Evolutionary conservation across 164 flowering plant species (phyloP).

Genomic region (Piper betle): DNA sequence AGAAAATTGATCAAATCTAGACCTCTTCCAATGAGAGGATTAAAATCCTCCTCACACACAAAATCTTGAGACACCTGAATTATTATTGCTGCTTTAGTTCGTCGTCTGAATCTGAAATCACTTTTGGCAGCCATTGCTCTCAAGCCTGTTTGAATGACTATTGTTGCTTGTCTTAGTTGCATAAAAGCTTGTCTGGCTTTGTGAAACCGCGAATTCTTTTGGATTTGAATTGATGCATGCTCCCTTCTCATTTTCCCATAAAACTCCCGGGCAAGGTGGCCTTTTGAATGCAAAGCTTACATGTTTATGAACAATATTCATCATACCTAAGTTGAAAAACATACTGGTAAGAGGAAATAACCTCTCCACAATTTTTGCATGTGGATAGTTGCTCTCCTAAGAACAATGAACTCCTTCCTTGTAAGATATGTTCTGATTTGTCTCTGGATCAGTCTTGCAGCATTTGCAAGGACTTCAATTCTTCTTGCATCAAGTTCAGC

Average conservation of each 20-base stretch:
- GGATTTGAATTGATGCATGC: slow-evolving; percentile 54
- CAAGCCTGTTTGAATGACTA: slow-evolving; percentile 54
- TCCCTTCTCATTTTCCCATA: slow-evolving; percentile 56
- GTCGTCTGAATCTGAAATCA: slow-evolving; percentile 44
- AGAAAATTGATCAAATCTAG: background rate
- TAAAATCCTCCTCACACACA: background rate
- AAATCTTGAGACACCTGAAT: slow-evolving; percentile 35
- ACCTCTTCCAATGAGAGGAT: background rate
- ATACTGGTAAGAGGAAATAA: slow-evolving; percentile 5
- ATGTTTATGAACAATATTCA: background rate
- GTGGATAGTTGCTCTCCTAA: slow-evolving; percentile 41
- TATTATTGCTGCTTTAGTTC: slow-evolving; percentile 50
- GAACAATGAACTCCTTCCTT: slow-evolving; percentile 46
- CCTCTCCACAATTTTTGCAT: slow-evolving; percentile 72
- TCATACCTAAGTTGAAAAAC: background rate
- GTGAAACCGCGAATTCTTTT: slow-evolving; percentile 45
- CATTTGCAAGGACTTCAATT: slow-evolving; percentile 56
- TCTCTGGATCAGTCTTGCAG: slow-evolving; percentile 66
- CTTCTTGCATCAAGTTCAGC: slow-evolving; percentile 84
- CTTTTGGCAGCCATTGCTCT: slow-evolving; percentile 63
- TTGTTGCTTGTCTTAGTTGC: slow-evolving; percentile 36
- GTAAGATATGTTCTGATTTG: slow-evolving; percentile 58
- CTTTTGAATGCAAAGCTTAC: slow-evolving; percentile 17
- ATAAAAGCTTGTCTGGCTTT: slow-evolving; percentile 36
- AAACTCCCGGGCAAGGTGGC: slow-evolving; percentile 48